Evolutionary conservation across 345 rosid species (phyloP).

Genomic region (Hypericum perforatum): DNA sequence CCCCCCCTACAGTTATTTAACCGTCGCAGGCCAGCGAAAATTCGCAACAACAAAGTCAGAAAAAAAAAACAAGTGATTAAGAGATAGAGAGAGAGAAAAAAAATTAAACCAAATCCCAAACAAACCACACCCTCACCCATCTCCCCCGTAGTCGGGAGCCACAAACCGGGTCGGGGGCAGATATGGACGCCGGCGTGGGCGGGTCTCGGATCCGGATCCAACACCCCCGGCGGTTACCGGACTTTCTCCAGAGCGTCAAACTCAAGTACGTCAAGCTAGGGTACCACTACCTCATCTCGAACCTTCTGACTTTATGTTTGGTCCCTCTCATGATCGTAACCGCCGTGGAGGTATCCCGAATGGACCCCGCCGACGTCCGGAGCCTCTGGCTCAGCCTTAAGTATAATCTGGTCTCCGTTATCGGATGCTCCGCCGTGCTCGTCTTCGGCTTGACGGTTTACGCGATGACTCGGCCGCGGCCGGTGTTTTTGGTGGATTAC

Average conservation of each 20-base stretch:
- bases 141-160: not conserved
- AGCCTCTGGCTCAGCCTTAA: slow-evolving; percentile 14
- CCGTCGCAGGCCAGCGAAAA: too few relatives aligned
- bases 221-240: slow-evolving; percentile 13
- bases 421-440: slow-evolving; percentile 14
- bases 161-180: not conserved
- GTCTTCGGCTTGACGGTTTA: slow-evolving; percentile 14
- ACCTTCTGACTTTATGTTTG: slow-evolving; percentile 8
- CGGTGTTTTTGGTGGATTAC: slow-evolving; percentile 14
- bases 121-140: too few relatives aligned
- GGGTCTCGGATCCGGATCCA: slow-evolving; percentile 16
- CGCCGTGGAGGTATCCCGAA: slow-evolving; percentile 15
- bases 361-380: slow-evolving; percentile 10
- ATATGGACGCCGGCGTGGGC: slow-evolving; percentile 19
- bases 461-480: slow-evolving; percentile 8
- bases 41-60: too few relatives aligned
- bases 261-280: slow-evolving; percentile 22
- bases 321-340: slow-evolving; percentile 11
- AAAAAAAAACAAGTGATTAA: too few relatives aligned
- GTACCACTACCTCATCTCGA: slow-evolving; percentile 14
- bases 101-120: too few relatives aligned
- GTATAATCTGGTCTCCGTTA: slow-evolving; percentile 11
- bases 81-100: too few relatives aligned
- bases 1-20: too few relatives aligned
- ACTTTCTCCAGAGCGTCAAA: slow-evolving; percentile 19